Percentiles rank a stretch among this genome's conserved stretches.
Conservation (phyloP, 1,139 yeast species). For the Geotrichum fermentans region DNA sequence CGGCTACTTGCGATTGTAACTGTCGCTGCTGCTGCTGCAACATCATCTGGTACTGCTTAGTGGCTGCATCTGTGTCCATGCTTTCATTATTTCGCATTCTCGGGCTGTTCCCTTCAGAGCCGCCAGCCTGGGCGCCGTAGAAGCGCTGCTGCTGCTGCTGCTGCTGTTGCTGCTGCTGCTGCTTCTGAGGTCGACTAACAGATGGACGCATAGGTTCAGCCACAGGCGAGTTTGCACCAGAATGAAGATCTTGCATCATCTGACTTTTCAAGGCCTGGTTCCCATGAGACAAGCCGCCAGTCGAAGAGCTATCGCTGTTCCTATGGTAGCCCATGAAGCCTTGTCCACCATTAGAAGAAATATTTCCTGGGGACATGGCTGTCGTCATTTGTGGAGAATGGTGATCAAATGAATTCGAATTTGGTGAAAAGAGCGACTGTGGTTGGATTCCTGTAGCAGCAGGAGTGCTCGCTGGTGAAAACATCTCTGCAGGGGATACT, state of each 20-base stretch:
- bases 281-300: neutral
- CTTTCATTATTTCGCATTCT: neutral
- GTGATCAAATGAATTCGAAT: slow-evolving; percentile 1
- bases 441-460: slow-evolving; percentile 11
- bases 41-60: slow-evolving; percentile 13
- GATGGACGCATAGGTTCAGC: neutral
- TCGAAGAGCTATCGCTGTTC: neutral
- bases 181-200: neutral
- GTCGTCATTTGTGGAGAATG: slow-evolving; percentile 6
- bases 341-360: neutral
- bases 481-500: slow-evolving; percentile 9
- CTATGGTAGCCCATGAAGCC: neutral
- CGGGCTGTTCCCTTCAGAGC: neutral
- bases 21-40: slow-evolving; percentile 14
- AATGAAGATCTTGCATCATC: neutral
- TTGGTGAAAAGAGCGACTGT: slow-evolving; percentile 17
- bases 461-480: slow-evolving; percentile 7
- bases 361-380: slow-evolving; percentile 1
- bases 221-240: neutral
- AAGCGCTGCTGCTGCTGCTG: too few species aligned
- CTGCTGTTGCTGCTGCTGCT: neutral
- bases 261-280: neutral
- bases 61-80: neutral
- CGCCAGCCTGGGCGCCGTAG: too few species aligned
- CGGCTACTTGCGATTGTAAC: neutral